Conservation (phyloP, 345 rosid genomes). For the Reutealis trisperma region DNA sequence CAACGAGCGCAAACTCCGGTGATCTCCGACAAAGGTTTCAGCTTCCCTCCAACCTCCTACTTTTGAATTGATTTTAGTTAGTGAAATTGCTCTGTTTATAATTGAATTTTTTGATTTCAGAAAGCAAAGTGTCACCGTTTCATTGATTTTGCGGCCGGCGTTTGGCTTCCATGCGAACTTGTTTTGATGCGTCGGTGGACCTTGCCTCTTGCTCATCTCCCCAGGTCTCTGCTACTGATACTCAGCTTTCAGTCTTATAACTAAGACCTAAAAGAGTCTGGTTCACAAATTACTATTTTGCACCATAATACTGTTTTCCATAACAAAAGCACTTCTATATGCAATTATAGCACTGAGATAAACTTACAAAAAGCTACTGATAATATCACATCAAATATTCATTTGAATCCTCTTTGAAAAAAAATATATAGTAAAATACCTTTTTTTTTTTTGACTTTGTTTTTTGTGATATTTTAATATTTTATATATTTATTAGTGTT, state of each 20-base stretch:
- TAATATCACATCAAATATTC: no score
- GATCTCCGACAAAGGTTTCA: conserved; percentile 67
- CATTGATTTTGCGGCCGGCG: conserved; percentile 84
- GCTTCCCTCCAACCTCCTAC: conserved; percentile 75
- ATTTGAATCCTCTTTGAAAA: no score
- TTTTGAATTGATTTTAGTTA: not conserved
- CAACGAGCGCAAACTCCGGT: conserved; percentile 90
- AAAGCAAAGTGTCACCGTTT: conserved; percentile 46
- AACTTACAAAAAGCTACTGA: no score
- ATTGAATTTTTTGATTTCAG: not conserved
- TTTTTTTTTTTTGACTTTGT: no score
- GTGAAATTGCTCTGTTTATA: not conserved
- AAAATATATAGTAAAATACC: no score
- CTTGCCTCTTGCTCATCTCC: conserved; percentile 60
- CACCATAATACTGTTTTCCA: no score
- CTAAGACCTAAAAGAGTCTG: not conserved
- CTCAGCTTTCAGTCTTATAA: not conserved
- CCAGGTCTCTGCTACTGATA: not conserved
- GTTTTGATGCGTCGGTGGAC: conserved; percentile 92
- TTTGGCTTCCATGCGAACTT: conserved; percentile 84
- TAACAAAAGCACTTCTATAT: no score
- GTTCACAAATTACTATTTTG: no score
- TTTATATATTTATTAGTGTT: no score
- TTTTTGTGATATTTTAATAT: no score
- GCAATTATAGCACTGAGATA: no score